These are phyloP conservation scores for Pseudophaeomoniella oleicola DNA, from an alignment of 2,329 filamentous ascomycete species.

Conservation along the genomic window DNA sequence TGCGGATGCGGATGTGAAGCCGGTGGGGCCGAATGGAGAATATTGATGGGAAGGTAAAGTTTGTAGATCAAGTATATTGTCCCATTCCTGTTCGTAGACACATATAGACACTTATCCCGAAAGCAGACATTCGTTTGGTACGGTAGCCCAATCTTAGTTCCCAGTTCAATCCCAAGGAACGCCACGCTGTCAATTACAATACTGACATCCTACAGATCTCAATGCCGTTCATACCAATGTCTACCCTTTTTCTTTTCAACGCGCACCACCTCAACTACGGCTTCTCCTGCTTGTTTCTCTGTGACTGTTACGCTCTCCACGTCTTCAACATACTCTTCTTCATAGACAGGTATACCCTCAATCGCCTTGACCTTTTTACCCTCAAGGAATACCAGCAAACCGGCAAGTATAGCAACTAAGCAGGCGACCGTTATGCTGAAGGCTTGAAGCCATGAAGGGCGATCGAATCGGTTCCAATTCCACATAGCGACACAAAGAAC, in stretches of 20 bases:
- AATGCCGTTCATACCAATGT: constrained; percentile 3
- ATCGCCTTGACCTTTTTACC: constrained; percentile 57
- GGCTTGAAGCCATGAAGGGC: constrained; percentile 70
- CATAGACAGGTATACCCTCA: constrained; percentile 53
- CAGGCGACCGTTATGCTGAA: constrained; percentile 64
- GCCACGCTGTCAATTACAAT: too few species aligned
- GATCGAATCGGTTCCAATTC: constrained; percentile 55
- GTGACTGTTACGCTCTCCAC: constrained; percentile 12
- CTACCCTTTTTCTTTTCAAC: constrained; percentile 2
- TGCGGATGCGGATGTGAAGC: too few species aligned
- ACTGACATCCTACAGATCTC: too few species aligned
- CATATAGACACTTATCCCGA: too few species aligned
- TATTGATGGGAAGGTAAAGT: too few species aligned
- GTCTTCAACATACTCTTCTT: constrained; percentile 29
- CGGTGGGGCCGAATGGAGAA: too few species aligned
- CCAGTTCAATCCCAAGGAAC: too few species aligned
- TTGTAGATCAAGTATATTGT: too few species aligned
- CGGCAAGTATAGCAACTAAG: constrained; percentile 52
- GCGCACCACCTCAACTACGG: not conserved
- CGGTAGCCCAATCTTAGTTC: too few species aligned
- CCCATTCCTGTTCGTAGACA: too few species aligned
- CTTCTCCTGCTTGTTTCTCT: constrained; percentile 6
- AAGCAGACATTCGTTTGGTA: too few species aligned
- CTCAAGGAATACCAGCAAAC: constrained; percentile 56
- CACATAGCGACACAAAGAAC: constrained; percentile 71